Percentiles rank a stretch among this genome's conserved stretches.
Conservation (phyloP, 2,329 filamentous ascomycete species). For the Pleurostoma richardsiae region DNA sequence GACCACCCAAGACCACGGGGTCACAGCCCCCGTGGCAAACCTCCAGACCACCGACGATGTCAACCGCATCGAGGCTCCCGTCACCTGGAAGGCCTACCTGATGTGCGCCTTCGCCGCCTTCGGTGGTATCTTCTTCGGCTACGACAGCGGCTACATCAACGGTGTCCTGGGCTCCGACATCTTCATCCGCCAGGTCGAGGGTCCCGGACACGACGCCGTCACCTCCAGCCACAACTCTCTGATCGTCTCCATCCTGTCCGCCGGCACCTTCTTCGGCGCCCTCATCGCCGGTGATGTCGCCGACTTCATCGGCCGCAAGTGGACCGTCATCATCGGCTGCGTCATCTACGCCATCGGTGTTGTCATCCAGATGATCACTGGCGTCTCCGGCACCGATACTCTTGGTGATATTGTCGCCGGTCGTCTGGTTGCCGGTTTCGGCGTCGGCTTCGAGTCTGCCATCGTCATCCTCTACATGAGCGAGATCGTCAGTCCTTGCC, state of each 20-base stretch:
- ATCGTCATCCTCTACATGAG: slow-evolving; percentile 86
- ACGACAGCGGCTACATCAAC: slow-evolving; percentile 73
- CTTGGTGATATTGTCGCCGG: slow-evolving; percentile 64
- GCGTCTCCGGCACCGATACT: slow-evolving; percentile 36
- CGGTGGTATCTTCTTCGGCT: slow-evolving; percentile 73
- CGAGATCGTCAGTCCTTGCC: slow-evolving; percentile 50
- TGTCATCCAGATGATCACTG: slow-evolving; percentile 58
- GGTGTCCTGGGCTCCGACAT: slow-evolving; percentile 49
- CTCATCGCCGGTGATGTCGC: slow-evolving; percentile 72
- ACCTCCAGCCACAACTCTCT: slow-evolving; percentile 42
- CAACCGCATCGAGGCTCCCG: slow-evolving; percentile 59
- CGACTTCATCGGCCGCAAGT: slow-evolving; percentile 69
- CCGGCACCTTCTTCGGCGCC: slow-evolving; percentile 73
- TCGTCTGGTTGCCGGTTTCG: slow-evolving; percentile 70
- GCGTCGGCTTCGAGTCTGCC: slow-evolving; percentile 76
- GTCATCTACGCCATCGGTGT: slow-evolving; percentile 65
- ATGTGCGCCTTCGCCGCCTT: slow-evolving; percentile 68
- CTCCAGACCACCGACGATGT: slow-evolving; percentile 45
- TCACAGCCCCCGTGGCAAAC: slow-evolving; percentile 11
- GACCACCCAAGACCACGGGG: not conserved
- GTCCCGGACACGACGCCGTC: slow-evolving; percentile 26
- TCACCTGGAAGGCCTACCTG: slow-evolving; percentile 64
- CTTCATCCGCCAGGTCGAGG: slow-evolving; percentile 49
- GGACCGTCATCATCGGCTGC: slow-evolving; percentile 68
- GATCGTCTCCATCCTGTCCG: slow-evolving; percentile 73